phyloP scores from a whole-genome alignment of 441 rosid genomes.

The Theobroma grandiflorum region DNA sequence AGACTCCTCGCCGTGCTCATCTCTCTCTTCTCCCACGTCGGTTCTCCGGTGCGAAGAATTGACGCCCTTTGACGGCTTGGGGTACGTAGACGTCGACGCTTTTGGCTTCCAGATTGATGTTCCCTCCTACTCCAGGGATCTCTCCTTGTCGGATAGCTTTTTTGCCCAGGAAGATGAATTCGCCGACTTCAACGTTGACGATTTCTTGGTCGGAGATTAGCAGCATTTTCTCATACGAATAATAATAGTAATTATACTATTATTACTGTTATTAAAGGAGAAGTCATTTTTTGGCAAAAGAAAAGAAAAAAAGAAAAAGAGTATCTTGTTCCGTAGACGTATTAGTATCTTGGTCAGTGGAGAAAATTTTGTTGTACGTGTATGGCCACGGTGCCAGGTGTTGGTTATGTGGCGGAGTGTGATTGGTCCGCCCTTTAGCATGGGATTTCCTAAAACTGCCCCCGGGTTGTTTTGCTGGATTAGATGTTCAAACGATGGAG shows the following conservation, averaged over 20 bases:
- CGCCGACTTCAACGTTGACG: conserved; percentile 44
- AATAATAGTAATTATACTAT: too few species aligned
- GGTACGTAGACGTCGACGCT: conserved; percentile 33
- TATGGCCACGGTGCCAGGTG: neutral
- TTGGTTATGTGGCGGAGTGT: neutral
- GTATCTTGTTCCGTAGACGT: neutral
- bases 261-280: neutral
- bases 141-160: conserved; percentile 19
- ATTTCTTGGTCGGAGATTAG: conserved; percentile 35
- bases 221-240: neutral
- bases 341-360: neutral
- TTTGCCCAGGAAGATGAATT: conserved; percentile 4
- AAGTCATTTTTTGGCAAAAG: neutral
- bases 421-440: neutral
- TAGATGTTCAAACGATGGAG: conserved; percentile 31
- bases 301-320: neutral
- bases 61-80: conserved; percentile 21
- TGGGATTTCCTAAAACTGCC: neutral
- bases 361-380: neutral
- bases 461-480: neutral
- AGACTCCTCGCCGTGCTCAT: conserved; percentile 18
- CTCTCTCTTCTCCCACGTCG: conserved; percentile 44
- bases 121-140: conserved; percentile 30
- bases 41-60: conserved; percentile 38
- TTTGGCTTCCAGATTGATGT: conserved; percentile 34